Base-by-base conservation (phyloP, 306 rosid genomes). In the Cyclanthera cordifolia region DNA sequence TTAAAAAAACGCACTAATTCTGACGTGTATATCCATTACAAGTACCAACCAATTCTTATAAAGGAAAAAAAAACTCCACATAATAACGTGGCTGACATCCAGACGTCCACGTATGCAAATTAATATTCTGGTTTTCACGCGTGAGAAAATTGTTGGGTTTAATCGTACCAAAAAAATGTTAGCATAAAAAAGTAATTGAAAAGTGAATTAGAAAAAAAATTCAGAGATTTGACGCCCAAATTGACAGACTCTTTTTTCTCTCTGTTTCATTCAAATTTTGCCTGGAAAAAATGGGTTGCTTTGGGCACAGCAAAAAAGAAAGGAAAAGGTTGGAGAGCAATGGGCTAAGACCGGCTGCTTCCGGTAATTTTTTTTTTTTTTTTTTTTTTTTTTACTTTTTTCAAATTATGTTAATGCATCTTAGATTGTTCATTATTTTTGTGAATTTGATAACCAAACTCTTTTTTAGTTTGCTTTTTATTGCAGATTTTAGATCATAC, bases 241-340 rank as follows among this genome's bases (percentile, higher is more conserved):
- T 57, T 28, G 48, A 59, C 48, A n/a, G 10, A n/a, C 4, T 4
- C 49, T 39, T 17, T 5, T 39, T 17, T 19, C 11, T 39, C 51
- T 61, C 30, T 61, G 51, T 61, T 61, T 20, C 51, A 11, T 39
- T 39, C 19, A 2, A 16, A 0, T 39, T 39, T 19, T 17, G 67
- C 5, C 67, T 59, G 30, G 2, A 5, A 39, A 61, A 34, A 34
- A 34, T 61, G 69, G 69, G 69, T 39, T 61, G 69, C 69, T 61
- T 61, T 11, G 4, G 69, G 28, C 28, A 19, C 14, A 8, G 27
- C 51, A 61, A 5, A 61, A 61, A 41, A 10, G 28, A 20, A 8
- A 61, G 19, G 69, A 61, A 20, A 41, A 61, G 50, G 20, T 39
- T 19, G 8, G 14, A 7, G 25, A 5, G 17, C 49, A 39, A 39